Percentiles rank a stretch among this genome's conserved stretches.
Conservation (phyloP, 768 basidiomycete species). For the Grammothele lineata region DNA sequence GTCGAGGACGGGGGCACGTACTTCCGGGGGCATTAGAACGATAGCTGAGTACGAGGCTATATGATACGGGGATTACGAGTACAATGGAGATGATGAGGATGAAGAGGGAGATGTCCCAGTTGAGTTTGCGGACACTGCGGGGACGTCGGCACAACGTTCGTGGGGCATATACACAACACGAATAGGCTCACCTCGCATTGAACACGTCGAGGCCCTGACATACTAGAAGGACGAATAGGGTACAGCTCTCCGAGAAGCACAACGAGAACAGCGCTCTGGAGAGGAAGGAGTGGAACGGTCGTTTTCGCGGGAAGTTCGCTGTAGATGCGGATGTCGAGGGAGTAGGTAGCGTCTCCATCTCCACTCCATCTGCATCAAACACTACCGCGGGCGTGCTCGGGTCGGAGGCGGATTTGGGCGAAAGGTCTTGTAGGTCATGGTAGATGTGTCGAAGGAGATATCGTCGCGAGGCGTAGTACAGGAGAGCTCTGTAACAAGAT, state of each 20-base stretch:
- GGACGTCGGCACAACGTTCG: not conserved
- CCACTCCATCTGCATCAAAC: slow-evolving; percentile 26
- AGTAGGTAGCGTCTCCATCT: slow-evolving; percentile 37
- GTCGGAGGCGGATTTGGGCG: slow-evolving; percentile 23
- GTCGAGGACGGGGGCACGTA: not conserved
- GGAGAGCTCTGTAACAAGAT: slow-evolving; percentile 31
- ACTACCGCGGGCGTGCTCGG: slow-evolving; percentile 5
- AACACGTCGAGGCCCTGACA: slow-evolving; percentile 61
- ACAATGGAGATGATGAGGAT: slow-evolving; percentile 58
- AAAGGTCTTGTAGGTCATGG: slow-evolving; percentile 50
- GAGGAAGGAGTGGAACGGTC: slow-evolving; percentile 48
- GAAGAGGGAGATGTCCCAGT: slow-evolving; percentile 66
- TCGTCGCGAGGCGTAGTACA: slow-evolving; percentile 57
- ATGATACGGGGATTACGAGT: slow-evolving; percentile 60
- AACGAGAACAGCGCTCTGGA: slow-evolving; percentile 60
- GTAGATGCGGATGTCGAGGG: slow-evolving; percentile 21
- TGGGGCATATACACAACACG: slow-evolving; percentile 23
- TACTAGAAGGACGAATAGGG: slow-evolving; percentile 68
- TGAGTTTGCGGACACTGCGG: slow-evolving; percentile 53
- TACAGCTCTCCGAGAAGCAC: slow-evolving; percentile 72
- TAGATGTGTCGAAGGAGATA: slow-evolving; percentile 57
- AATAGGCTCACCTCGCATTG: slow-evolving; percentile 48
- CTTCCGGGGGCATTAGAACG: slow-evolving; percentile 9
- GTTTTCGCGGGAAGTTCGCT: not conserved
- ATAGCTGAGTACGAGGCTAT: slow-evolving; percentile 52